Evolutionary conservation across 306 rosid species (phyloP).

Genomic region (Vigna angularis): DNA sequence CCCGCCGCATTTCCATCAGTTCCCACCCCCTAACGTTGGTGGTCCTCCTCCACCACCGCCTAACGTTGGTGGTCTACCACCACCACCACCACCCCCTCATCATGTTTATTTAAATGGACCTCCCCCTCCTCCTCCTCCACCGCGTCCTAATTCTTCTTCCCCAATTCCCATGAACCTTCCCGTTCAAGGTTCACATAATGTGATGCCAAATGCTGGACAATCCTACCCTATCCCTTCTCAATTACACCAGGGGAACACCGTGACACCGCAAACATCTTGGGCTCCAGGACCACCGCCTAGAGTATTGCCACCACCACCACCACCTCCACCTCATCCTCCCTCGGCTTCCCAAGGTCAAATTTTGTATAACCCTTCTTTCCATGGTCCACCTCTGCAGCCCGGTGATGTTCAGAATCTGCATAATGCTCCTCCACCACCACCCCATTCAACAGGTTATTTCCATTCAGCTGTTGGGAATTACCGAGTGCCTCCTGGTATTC

Average conservation of each 20-base stretch:
- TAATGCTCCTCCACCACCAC: constrained; percentile 51
- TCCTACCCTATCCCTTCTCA: constrained; percentile 50
- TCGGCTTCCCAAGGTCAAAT: constrained; percentile 57
- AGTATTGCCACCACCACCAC: constrained; percentile 43
- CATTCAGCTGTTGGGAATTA: constrained; percentile 56
- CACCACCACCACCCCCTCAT: constrained; percentile 40
- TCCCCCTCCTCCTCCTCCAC: constrained; percentile 15
- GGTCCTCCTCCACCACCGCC: constrained; percentile 47
- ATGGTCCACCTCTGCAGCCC: constrained; percentile 48
- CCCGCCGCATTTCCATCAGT: constrained; percentile 47
- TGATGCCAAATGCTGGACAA: constrained; percentile 52
- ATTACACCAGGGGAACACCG: constrained; percentile 56
- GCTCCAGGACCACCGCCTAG: constrained; percentile 50
- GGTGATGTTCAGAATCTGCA: constrained; percentile 56
- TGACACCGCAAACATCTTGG: constrained; percentile 51
- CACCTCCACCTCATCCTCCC: constrained; percentile 46
- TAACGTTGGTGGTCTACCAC: constrained; percentile 34
- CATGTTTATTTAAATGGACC: constrained; percentile 57
- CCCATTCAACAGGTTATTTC: constrained; percentile 36
- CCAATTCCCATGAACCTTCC: constrained; percentile 45
- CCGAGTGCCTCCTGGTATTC: constrained; percentile 44
- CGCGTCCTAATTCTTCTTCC: constrained; percentile 42
- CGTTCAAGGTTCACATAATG: constrained; percentile 47
- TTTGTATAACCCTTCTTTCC: constrained; percentile 46
- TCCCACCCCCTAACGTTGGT: constrained; percentile 46